These are phyloP conservation scores for Avena atlantica DNA, from an alignment of 176 grass and related monocot species.

Conservation along the genomic window DNA sequence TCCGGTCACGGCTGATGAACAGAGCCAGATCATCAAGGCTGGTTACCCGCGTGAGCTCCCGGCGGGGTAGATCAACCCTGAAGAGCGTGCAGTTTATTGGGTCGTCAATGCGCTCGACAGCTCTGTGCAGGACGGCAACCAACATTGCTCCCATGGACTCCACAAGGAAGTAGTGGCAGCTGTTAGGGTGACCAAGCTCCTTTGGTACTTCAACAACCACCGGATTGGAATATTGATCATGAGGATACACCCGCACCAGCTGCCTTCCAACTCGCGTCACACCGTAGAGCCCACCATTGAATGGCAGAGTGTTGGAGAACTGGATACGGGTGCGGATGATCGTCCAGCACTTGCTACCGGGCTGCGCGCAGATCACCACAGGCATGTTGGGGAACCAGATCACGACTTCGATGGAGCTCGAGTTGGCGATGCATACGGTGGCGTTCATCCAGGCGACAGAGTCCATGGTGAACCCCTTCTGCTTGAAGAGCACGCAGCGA, in stretches of 20 bases:
- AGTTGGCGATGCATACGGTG: background rate
- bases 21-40: background rate
- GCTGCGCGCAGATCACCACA: background rate
- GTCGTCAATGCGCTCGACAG: no score
- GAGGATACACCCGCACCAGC: conserved; percentile 9
- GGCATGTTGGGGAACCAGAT: conserved; percentile 5
- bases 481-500: background rate
- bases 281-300: conserved; percentile 18
- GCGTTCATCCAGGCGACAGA: background rate
- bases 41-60: background rate
- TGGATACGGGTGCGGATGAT: background rate
- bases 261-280: conserved; percentile 4
- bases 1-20: conserved; percentile 4
- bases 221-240: background rate
- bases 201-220: conserved; percentile 16
- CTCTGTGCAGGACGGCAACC: background rate
- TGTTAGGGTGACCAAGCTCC: background rate
- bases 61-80: background rate
- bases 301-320: conserved; percentile 34
- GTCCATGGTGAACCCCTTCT: background rate
- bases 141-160: conserved; percentile 24
- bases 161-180: conserved; percentile 26
- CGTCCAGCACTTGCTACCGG: background rate
- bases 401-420: conserved; percentile 22
- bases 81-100: background rate